phyloP scores from a whole-genome alignment of 257 asterid genomes.

The Solanum bulbocastanum region DNA sequence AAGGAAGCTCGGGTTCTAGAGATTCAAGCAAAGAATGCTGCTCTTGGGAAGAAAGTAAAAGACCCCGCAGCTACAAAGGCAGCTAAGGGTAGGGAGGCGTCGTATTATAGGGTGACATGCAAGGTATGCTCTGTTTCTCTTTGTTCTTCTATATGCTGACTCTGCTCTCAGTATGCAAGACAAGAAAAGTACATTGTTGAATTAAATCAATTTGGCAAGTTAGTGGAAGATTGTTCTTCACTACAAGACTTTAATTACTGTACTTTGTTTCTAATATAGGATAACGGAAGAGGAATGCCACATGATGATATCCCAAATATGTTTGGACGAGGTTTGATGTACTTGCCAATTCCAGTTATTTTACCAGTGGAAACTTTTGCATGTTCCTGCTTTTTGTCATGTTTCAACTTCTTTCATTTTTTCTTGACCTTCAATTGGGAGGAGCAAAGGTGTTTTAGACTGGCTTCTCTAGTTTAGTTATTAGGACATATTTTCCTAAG shows the following conservation, averaged over 20 bases:
- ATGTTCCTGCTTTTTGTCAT: background rate
- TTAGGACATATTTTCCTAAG: background rate
- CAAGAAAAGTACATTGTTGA: background rate
- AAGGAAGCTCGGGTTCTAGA: slow-evolving; percentile 84
- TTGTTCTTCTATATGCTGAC: background rate
- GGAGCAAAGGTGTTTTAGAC: background rate
- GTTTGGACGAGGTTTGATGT: slow-evolving; percentile 77
- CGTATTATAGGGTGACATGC: slow-evolving; percentile 68
- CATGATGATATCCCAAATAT: slow-evolving; percentile 93
- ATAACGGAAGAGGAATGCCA: slow-evolving; percentile 95
- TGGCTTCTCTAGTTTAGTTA: background rate
- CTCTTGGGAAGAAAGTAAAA: slow-evolving; percentile 72
- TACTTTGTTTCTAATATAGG: slow-evolving; percentile 34
- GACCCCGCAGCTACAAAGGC: slow-evolving; percentile 35
- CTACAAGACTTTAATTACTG: slow-evolving; percentile 5
- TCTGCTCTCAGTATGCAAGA: background rate
- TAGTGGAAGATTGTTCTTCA: background rate
- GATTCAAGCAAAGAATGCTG: slow-evolving; percentile 65
- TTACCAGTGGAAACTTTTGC: background rate
- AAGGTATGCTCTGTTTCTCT: slow-evolving; percentile 36
- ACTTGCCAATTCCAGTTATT: background rate
- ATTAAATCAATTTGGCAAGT: background rate
- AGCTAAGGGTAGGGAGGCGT: slow-evolving; percentile 68
- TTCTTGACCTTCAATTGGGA: background rate
- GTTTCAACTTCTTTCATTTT: background rate